Conservation (phyloP, 192 early-diverging fungal genomes). For the Rhizophagus clarus region DNA sequence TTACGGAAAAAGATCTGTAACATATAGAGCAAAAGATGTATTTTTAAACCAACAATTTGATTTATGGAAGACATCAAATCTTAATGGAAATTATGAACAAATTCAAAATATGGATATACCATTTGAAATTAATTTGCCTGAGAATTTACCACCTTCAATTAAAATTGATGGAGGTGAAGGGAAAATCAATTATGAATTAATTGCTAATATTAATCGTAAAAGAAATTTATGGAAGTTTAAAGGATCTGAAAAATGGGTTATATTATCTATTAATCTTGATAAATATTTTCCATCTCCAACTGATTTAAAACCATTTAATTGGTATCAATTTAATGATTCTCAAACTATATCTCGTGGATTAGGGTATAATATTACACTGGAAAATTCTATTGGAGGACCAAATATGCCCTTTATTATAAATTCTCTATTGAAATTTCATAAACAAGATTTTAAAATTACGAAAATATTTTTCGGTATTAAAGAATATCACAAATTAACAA, state of each 20-base stretch:
- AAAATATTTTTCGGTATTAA: neutral
- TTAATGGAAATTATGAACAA: neutral
- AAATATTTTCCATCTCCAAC: neutral
- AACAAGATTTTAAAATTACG: neutral
- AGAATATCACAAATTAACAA: neutral
- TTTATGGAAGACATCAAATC: neutral
- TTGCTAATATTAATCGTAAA: neutral
- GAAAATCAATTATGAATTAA: neutral
- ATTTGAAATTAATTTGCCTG: neutral
- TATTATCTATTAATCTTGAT: neutral
- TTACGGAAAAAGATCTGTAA: neutral
- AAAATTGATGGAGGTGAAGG: neutral
- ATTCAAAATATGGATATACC: neutral
- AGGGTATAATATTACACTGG: neutral
- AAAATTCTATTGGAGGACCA: neutral
- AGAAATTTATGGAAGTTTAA: neutral
- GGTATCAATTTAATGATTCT: neutral
- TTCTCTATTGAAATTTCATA: neutral
- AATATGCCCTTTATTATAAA: neutral
- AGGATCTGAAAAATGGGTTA: neutral
- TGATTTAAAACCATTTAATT: neutral
- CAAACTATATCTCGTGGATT: neutral
- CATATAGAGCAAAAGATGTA: neutral
- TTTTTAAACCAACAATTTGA: neutral
- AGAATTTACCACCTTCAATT: neutral